Conservation (phyloP, 2,329 filamentous ascomycete genomes). For the Ceratocystis cubensis region DNA sequence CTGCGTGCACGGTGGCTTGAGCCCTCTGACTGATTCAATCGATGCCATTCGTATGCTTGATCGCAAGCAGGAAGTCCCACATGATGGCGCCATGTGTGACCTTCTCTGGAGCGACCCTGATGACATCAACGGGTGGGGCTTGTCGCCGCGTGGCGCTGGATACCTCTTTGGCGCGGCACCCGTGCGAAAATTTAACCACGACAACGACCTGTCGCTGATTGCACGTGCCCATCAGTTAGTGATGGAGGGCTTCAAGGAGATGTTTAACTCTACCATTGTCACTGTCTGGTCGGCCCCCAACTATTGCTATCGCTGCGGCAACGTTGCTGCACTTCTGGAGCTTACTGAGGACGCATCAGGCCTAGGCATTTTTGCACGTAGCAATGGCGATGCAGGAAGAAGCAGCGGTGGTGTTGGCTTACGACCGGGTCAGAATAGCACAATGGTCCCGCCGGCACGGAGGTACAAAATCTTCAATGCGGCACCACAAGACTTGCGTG, state of each 20-base stretch:
- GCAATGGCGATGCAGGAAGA: constrained; percentile 55
- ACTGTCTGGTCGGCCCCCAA: constrained; percentile 98
- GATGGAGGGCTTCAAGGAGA: constrained; percentile 99
- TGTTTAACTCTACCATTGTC: constrained; percentile 92
- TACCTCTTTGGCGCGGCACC: constrained; percentile 95
- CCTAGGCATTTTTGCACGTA: constrained; percentile 54
- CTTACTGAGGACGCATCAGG: constrained; percentile 78
- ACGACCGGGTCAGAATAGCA: constrained; percentile 33
- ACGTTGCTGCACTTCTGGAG: constrained; percentile 89
- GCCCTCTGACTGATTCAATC: constrained; percentile 79
- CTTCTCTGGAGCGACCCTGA: constrained; percentile 96
- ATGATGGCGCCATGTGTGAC: constrained; percentile 98
- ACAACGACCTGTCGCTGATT: constrained; percentile 83
- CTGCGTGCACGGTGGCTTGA: constrained; percentile 89
- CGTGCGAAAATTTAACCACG: constrained; percentile 89
- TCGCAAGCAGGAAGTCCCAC: constrained; percentile 93
- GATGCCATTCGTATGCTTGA: constrained; percentile 94
- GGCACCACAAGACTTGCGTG: constrained; percentile 85
- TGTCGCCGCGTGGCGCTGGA: constrained; percentile 85
- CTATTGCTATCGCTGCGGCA: constrained; percentile 92
- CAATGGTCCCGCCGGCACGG: constrained; percentile 56
- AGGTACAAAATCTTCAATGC: constrained; percentile 94
- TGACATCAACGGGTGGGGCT: constrained; percentile 92
- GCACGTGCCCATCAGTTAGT: constrained; percentile 93
- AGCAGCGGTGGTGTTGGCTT: constrained; percentile 34